Evolutionary conservation across 306 rosid species (phyloP), one percentile per base, ranked within the genome.

Genomic region (Vigna angularis): DNA sequence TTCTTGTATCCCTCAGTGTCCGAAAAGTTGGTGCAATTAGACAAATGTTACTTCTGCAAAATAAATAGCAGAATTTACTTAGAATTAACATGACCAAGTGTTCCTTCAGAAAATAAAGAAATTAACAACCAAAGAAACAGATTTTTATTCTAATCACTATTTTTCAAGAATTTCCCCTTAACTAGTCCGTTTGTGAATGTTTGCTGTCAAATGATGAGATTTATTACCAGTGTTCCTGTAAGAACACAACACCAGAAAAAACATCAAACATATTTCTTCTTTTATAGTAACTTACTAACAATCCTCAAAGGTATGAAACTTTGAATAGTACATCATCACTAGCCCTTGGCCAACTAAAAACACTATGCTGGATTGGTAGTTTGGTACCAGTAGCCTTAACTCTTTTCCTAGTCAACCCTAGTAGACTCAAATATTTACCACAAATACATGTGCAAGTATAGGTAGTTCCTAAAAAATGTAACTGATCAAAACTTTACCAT

Each of bases 281-380:
- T 40, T 44, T 34, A 15, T 52, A 36, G 36, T 12, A 20, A 49
- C 83, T 61, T 47, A n/a, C 6, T 16, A 38, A 16, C 73, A 28
- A 53, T 80, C 18, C 74, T 66, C 70, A 30, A 55, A 72, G 4
- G 6, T 58, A 58, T 22, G 78, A 56, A 74, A 59, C 64, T 57
- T 18, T 72, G 8, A 36, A 36, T 36, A 36, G 40, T 36, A 36
- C 6, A 36, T 36, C 6, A 36, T 36, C 6, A 36, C 40, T 42
- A 26, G 12, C 44, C 22, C 45, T 14, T 24, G 26, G 28, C 34
- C 45, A 70, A 42, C 78, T 24, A 55, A 66, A 82, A 52, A 44
- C 7, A 45, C 57, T 28, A 34, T 34, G 7, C 38, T 45, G 57
- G 14, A 49, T 42, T 55, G 63, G 57, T 28, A 40, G 20, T 11